Evolutionary conservation across 805 yeast species (phyloP).

Genomic region (Yamadazyma tumulicola): DNA sequence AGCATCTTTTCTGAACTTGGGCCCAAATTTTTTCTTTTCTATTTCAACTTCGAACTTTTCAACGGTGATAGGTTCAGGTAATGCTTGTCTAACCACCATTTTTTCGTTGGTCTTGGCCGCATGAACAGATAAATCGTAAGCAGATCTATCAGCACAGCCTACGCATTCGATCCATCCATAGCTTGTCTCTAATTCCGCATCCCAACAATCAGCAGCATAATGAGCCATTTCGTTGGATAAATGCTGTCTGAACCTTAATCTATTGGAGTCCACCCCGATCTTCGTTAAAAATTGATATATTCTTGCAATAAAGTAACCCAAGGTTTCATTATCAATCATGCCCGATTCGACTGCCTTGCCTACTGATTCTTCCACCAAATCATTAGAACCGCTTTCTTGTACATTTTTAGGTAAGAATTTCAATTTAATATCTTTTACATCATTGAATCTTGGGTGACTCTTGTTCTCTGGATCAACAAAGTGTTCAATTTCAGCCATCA

Average conservation of each 20-base stretch:
- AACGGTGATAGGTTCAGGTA: constrained; percentile 78
- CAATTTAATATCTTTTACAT: constrained; percentile 69
- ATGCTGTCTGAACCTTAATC: constrained; percentile 96
- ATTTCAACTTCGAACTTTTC: constrained; percentile 82
- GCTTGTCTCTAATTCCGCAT: constrained; percentile 91
- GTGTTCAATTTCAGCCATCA: constrained; percentile 99
- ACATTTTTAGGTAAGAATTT: constrained; percentile 80
- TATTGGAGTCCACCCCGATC: constrained; percentile 83
- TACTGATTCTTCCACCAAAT: constrained; percentile 57
- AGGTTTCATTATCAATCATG: constrained; percentile 93
- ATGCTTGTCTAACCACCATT: constrained; percentile 87
- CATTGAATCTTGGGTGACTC: constrained; percentile 73
- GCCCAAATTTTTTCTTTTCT: constrained; percentile 96
- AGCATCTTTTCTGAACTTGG: constrained; percentile 95
- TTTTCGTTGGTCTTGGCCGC: constrained; percentile 93
- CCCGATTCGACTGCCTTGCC: constrained; percentile 89
- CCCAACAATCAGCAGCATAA: constrained; percentile 99
- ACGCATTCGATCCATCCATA: constrained; percentile 99
- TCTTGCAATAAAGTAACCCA: constrained; percentile 95
- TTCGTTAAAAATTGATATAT: constrained; percentile 78
- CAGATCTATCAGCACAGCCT: constrained; percentile 99
- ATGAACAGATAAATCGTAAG: constrained; percentile 94
- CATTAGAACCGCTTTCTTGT: constrained; percentile 83
- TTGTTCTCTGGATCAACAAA: constrained; percentile 92
- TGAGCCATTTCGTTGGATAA: constrained; percentile 99